Percentiles rank a stretch among this genome's conserved stretches.
phyloP scores from a whole-genome alignment of 1,139 yeast genomes.

The Yamadazyma epiphylla region DNA sequence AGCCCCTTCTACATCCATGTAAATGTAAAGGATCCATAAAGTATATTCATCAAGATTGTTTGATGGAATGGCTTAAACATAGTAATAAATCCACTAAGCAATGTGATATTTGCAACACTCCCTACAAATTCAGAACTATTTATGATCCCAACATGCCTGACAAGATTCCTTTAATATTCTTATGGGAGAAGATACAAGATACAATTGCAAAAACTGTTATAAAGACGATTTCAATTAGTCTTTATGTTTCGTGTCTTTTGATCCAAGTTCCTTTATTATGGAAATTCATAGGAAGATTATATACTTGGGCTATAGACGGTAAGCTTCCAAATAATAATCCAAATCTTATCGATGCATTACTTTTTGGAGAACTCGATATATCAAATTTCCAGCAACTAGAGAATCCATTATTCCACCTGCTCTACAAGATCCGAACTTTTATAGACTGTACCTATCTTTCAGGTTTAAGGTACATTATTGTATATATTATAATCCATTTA shows the following conservation, averaged over 20 bases:
- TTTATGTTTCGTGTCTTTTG: slow-evolving; percentile 38
- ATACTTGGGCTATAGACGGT: slow-evolving; percentile 54
- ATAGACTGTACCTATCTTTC: slow-evolving; percentile 35
- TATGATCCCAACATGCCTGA: slow-evolving; percentile 71
- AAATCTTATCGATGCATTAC: slow-evolving; percentile 35
- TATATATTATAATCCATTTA: slow-evolving; percentile 39
- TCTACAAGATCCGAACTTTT: slow-evolving; percentile 17
- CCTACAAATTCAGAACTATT: slow-evolving; percentile 68
- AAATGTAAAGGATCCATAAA: slow-evolving; percentile 91
- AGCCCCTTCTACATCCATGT: slow-evolving; percentile 90
- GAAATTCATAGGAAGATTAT: slow-evolving; percentile 48
- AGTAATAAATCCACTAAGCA: slow-evolving; percentile 57
- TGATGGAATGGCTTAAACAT: slow-evolving; percentile 79
- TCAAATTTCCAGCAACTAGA: slow-evolving; percentile 2
- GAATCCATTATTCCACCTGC: background rate
- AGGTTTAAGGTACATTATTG: slow-evolving; percentile 36
- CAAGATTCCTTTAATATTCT: slow-evolving; percentile 49
- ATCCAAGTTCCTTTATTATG: slow-evolving; percentile 57
- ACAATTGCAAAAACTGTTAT: slow-evolving; percentile 21
- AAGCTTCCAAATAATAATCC: slow-evolving; percentile 37
- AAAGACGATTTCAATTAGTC: slow-evolving; percentile 23
- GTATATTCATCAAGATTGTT: slow-evolving; percentile 88
- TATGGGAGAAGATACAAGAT: slow-evolving; percentile 37
- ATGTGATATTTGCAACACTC: slow-evolving; percentile 88
- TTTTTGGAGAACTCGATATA: slow-evolving; percentile 40